phyloP scores from a whole-genome alignment of 768 basidiomycete genomes.

The Nevesoporus exiguus region DNA sequence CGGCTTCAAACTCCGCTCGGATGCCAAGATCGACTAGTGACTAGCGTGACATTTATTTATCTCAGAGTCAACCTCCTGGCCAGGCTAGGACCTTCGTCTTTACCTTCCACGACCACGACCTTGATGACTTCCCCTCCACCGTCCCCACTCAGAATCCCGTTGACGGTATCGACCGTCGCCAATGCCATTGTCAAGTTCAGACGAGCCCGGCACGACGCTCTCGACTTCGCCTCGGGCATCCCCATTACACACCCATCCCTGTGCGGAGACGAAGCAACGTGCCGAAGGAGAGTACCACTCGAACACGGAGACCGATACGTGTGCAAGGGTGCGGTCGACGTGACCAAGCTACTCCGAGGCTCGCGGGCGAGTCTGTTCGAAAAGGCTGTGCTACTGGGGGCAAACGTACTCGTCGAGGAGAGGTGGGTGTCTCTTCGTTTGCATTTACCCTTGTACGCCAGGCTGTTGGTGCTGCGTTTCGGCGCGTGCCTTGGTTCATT shows the following conservation, averaged over 20 bases:
- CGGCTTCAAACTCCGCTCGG: constrained; percentile 23
- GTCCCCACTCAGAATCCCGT: constrained; percentile 19
- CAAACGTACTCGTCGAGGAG: constrained; percentile 65
- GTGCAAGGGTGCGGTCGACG: constrained; percentile 63
- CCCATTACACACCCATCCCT: constrained; percentile 38
- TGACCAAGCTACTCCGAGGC: constrained; percentile 51
- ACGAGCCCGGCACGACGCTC: constrained; percentile 34
- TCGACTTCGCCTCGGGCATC: constrained; percentile 37
- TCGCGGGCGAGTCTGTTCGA: constrained; percentile 51
- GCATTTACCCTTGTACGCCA: neutral
- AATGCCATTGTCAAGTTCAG: constrained; percentile 54
- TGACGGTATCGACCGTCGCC: constrained; percentile 40
- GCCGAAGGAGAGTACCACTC: constrained; percentile 30
- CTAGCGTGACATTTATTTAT: constrained; percentile 6
- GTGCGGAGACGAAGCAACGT: constrained; percentile 25
- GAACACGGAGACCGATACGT: constrained; percentile 45
- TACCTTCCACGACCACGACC: neutral
- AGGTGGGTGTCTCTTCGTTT: constrained; percentile 46
- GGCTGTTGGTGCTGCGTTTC: too few species aligned
- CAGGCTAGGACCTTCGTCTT: neutral
- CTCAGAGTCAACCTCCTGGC: constrained; percentile 1
- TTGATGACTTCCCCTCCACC: constrained; percentile 21
- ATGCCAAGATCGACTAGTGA: too few species aligned
- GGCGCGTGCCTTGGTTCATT: neutral
- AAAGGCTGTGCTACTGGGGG: constrained; percentile 46